Evolutionary conservation across 768 basidiomycete genomes (phyloP).

Genomic region (Boletus rubropictus): DNA sequence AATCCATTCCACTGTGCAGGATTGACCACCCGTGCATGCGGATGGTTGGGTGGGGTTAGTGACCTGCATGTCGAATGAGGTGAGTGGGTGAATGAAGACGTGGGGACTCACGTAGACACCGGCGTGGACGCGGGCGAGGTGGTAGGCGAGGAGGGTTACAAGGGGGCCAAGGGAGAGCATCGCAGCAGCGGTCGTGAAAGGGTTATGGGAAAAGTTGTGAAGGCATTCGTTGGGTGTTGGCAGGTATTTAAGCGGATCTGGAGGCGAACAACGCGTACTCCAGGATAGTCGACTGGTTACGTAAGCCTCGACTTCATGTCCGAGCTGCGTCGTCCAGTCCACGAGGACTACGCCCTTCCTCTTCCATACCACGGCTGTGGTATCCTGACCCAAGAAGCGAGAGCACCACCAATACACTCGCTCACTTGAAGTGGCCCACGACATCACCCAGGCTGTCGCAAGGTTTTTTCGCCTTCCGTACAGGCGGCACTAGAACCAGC

Average conservation of each 20-base stretch:
- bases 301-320: no score
- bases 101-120: background rate
- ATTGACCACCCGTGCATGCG: slow-evolving; percentile 47
- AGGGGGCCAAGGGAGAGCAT: slow-evolving; percentile 18
- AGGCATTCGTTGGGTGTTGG: background rate
- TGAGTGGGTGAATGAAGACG: background rate
- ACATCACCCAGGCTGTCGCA: background rate
- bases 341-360: slow-evolving; percentile 10
- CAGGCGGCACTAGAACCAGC: no score
- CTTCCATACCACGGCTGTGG: slow-evolving; percentile 2
- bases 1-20: slow-evolving; percentile 54
- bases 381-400: background rate
- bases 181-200: slow-evolving; percentile 4
- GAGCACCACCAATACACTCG: no score
- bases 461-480: no score
- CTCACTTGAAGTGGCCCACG: background rate
- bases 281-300: no score
- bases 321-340: slow-evolving; percentile 7
- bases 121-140: slow-evolving; percentile 11
- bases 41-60: slow-evolving; percentile 39
- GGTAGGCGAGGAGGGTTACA: slow-evolving; percentile 17
- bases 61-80: slow-evolving; percentile 17
- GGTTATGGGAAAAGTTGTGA: background rate
- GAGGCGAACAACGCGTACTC: slow-evolving; percentile 25
- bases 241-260: slow-evolving; percentile 25